phyloP scores from a whole-genome alignment of 2,329 filamentous ascomycete genomes.

The Fusarium udum region DNA sequence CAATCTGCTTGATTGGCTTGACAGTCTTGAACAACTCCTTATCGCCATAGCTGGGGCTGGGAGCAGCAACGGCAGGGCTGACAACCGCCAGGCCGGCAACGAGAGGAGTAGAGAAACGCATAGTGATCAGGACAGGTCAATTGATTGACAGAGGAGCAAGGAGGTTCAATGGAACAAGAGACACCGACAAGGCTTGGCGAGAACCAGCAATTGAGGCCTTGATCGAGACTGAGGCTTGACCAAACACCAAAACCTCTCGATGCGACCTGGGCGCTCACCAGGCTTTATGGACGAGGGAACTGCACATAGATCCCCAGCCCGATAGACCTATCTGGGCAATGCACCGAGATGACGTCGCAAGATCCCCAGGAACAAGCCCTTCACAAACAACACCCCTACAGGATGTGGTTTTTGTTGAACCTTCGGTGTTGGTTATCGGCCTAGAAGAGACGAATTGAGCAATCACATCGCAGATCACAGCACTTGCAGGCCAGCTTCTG shows the following conservation, averaged over 20 bases:
- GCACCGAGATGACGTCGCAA: constrained; percentile 22
- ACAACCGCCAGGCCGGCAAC: constrained; percentile 46
- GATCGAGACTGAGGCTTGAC: constrained; percentile 26
- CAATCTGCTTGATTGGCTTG: constrained; percentile 59
- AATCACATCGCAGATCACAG: constrained; percentile 32
- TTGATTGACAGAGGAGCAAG: constrained; percentile 1
- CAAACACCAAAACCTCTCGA: neutral
- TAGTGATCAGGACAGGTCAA: constrained; percentile 32
- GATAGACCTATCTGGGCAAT: constrained; percentile 33
- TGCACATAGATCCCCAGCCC: constrained; percentile 15
- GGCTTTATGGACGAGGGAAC: constrained; percentile 31
- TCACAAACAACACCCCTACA: constrained; percentile 16
- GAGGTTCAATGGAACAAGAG: neutral
- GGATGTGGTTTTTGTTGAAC: constrained; percentile 8
- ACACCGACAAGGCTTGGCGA: constrained; percentile 5
- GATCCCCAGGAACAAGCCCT: constrained; percentile 19
- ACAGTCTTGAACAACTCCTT: constrained; percentile 47
- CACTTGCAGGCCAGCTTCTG: constrained; percentile 24
- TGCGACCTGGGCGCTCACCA: constrained; percentile 8
- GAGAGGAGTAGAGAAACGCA: constrained; percentile 47
- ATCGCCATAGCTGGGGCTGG: constrained; percentile 30
- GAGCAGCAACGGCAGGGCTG: constrained; percentile 42
- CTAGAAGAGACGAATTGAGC: constrained; percentile 20
- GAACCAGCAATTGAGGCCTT: constrained; percentile 5
- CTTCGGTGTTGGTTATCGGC: constrained; percentile 33